Percentiles rank a stretch among this genome's conserved stretches.
Evolutionary conservation across 1,139 yeast species (phyloP).

Genomic region (Kodamaea alishanica): DNA sequence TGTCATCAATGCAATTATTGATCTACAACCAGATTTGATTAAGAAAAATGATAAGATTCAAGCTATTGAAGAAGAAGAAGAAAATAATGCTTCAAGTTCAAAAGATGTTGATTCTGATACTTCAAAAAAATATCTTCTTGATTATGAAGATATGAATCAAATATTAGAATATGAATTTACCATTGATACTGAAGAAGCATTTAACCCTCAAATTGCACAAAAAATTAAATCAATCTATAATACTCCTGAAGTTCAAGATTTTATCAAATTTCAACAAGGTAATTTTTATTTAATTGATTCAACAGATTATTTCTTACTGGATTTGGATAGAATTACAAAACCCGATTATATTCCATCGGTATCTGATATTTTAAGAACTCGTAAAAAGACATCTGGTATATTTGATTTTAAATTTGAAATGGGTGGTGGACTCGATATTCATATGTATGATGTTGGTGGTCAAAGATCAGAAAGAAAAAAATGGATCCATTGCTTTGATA

Average conservation of each 20-base stretch:
- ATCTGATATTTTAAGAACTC: conserved; percentile 76
- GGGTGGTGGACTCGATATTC: conserved; percentile 69
- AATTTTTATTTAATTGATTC: conserved; percentile 86
- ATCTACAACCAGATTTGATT: conserved; percentile 48
- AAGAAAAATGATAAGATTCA: conserved; percentile 22
- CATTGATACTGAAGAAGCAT: conserved; percentile 43
- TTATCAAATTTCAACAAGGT: conserved; percentile 60
- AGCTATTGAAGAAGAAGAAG: conserved; percentile 10
- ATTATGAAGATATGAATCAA: conserved; percentile 42
- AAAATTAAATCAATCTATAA: conserved; percentile 52
- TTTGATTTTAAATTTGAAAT: conserved; percentile 77
- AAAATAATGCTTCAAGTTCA: not conserved
- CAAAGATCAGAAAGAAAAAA: conserved; percentile 90
- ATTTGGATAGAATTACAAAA: conserved; percentile 58
- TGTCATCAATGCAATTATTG: conserved; percentile 54
- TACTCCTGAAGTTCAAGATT: conserved; percentile 51
- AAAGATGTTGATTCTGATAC: not conserved
- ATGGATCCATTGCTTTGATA: conserved; percentile 95
- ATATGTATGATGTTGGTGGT: conserved; percentile 92
- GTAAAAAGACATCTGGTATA: conserved; percentile 92
- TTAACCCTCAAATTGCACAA: conserved; percentile 43
- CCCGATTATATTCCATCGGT: conserved; percentile 67
- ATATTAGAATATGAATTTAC: conserved; percentile 49
- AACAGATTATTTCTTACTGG: conserved; percentile 73
- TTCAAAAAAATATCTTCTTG: conserved; percentile 17